phyloP scores from a whole-genome alignment of 108 stramenopile species.

The Mediolabrus comicus region DNA sequence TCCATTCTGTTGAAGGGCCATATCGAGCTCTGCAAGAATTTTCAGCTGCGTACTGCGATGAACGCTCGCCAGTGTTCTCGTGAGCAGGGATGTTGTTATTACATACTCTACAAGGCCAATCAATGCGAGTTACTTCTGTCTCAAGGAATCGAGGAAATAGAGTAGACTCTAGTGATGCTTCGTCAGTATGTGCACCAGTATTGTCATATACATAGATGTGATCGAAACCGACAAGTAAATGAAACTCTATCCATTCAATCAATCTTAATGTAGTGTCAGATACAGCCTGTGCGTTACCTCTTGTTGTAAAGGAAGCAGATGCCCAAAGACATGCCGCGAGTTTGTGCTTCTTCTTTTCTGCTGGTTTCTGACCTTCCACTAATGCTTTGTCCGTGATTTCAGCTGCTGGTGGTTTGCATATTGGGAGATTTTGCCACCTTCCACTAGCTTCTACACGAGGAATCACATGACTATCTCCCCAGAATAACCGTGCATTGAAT shows the following conservation, averaged over 20 bases:
- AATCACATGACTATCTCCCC: slow-evolving; percentile 27
- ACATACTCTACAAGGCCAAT: slow-evolving; percentile 71
- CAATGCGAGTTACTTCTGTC: slow-evolving; percentile 52
- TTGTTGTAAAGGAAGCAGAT: slow-evolving; percentile 44
- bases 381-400: neutral
- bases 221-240: slow-evolving; percentile 75
- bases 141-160: slow-evolving; percentile 43
- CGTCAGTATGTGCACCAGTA: slow-evolving; percentile 33
- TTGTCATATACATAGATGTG: slow-evolving; percentile 86
- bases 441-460: slow-evolving; percentile 42
- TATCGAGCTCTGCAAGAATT: slow-evolving; percentile 69
- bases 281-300: slow-evolving; percentile 53
- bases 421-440: slow-evolving; percentile 39
- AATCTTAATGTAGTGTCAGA: slow-evolving; percentile 55
- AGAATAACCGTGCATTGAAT: slow-evolving; percentile 47
- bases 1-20: slow-evolving; percentile 73
- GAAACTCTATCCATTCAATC: slow-evolving; percentile 84
- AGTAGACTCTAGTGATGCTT: slow-evolving; percentile 19
- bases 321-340: slow-evolving; percentile 71
- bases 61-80: slow-evolving; percentile 75
- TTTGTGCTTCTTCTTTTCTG: slow-evolving; percentile 45
- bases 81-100: slow-evolving; percentile 72
- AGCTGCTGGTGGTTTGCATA: slow-evolving; percentile 55
- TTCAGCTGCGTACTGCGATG: slow-evolving; percentile 84
- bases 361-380: slow-evolving; percentile 23